A percentile compares a stretch with the other conserved stretches of the same genome.
Conservation (phyloP, 805 yeast species). For the Nakazawaea anatomiae region DNA sequence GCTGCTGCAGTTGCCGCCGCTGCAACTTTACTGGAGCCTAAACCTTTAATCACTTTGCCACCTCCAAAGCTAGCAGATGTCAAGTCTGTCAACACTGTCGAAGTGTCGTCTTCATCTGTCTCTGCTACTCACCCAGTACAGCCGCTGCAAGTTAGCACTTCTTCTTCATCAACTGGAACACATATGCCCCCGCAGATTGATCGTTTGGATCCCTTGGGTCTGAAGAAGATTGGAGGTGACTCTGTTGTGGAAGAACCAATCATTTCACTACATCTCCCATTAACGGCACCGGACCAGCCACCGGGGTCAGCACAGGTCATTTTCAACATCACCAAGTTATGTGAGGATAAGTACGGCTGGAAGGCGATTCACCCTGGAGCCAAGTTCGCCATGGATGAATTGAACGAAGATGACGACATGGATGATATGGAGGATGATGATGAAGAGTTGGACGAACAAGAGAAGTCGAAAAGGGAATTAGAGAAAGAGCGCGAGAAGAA, state of each 20-base stretch:
- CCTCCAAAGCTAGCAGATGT: conserved; percentile 6
- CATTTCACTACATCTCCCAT: conserved; percentile 50
- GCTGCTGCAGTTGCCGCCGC: neutral
- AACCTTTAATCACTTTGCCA: neutral
- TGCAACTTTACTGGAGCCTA: conserved; percentile 1
- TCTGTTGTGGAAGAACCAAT: conserved; percentile 32
- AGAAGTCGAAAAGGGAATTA: conserved; percentile 21
- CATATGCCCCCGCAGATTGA: neutral
- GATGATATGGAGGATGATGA: conserved; percentile 35
- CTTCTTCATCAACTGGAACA: neutral
- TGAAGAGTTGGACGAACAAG: conserved; percentile 29
- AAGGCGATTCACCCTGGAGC: conserved; percentile 63
- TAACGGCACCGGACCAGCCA: conserved; percentile 39
- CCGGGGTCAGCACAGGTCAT: conserved; percentile 61
- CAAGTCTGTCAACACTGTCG: neutral
- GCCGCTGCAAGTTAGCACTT: too few species aligned
- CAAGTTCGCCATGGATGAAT: conserved; percentile 46
- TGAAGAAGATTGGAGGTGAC: conserved; percentile 2
- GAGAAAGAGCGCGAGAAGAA: conserved; percentile 28
- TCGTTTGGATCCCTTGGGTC: conserved; percentile 9
- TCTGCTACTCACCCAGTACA: neutral
- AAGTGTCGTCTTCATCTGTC: neutral
- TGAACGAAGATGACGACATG: conserved; percentile 46
- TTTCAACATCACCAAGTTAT: conserved; percentile 63
- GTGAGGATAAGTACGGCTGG: conserved; percentile 85